Conservation (phyloP, 2,329 filamentous ascomycete genomes). For the Amylocarpus encephaloides region DNA sequence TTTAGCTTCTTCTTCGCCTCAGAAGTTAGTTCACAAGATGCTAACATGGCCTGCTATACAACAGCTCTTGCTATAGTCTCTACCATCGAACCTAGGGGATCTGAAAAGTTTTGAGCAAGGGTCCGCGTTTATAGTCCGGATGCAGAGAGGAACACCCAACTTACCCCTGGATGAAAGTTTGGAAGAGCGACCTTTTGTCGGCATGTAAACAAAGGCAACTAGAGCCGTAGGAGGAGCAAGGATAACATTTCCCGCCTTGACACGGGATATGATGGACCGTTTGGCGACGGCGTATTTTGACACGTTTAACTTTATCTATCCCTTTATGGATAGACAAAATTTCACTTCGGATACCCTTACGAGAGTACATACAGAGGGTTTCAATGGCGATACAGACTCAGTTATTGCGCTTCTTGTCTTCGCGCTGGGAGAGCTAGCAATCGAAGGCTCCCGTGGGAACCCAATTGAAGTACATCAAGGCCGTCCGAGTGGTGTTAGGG, state of each 20-base stretch:
- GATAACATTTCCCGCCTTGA: conserved; percentile 33
- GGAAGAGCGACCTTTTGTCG: conserved; percentile 23
- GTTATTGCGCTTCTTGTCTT: conserved; percentile 52
- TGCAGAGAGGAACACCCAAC: conserved; percentile 22
- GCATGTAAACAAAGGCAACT: conserved; percentile 29
- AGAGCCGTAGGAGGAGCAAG: conserved; percentile 23
- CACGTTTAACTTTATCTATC: conserved; percentile 52
- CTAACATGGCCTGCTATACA: conserved; percentile 44
- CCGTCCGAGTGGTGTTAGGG: conserved; percentile 45
- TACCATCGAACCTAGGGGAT: conserved; percentile 31
- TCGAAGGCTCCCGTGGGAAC: conserved; percentile 43
- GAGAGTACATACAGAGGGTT: conserved; percentile 41
- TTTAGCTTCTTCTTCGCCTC: too few species aligned
- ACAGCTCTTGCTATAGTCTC: conserved; percentile 33
- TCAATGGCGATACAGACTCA: conserved; percentile 43
- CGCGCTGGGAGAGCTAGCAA: conserved; percentile 51
- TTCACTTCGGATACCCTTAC: conserved; percentile 45
- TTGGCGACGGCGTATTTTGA: conserved; percentile 52
- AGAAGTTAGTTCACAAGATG: conserved; percentile 44
- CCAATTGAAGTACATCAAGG: conserved; percentile 41
- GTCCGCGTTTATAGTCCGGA: conserved; percentile 32
- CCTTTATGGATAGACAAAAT: conserved; percentile 50
- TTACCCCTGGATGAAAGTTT: conserved; percentile 26
- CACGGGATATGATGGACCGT: conserved; percentile 43
- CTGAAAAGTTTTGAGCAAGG: conserved; percentile 34